These are phyloP conservation scores for Cardiospermum halicacabum DNA, from an alignment of 345 rosid genomes.

Conservation along the genomic window DNA sequence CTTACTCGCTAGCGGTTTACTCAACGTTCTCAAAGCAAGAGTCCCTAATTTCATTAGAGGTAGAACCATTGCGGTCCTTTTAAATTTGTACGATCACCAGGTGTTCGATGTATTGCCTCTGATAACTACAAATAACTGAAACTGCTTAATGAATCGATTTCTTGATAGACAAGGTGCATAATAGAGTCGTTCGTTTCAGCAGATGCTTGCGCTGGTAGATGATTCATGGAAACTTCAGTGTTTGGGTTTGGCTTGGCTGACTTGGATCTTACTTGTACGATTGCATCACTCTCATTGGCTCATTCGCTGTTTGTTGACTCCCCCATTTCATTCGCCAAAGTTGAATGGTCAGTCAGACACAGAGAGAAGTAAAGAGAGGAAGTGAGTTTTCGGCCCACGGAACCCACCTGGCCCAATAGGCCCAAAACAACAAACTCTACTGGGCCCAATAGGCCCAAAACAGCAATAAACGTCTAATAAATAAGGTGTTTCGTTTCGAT, in stretches of 20 bases:
- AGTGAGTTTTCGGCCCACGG: neutral
- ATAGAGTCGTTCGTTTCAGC: neutral
- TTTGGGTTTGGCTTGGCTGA: neutral
- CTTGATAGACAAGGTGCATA: slow-evolving; percentile 1
- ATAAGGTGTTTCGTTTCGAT: too few relatives aligned
- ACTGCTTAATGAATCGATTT: neutral
- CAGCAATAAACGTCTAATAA: too few relatives aligned
- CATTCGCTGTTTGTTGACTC: neutral
- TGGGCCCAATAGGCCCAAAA: too few relatives aligned
- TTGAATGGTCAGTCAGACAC: neutral
- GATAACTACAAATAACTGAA: neutral
- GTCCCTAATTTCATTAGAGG: slow-evolving; percentile 76
- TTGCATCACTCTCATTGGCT: neutral
- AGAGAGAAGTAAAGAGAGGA: neutral
- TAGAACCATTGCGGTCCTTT: slow-evolving; percentile 42
- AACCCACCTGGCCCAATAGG: neutral
- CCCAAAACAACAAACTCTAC: neutral
- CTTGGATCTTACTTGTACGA: neutral
- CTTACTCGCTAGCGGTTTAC: slow-evolving; percentile 69
- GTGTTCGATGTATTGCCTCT: slow-evolving; percentile 5
- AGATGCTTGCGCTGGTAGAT: neutral
- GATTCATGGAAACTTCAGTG: neutral
- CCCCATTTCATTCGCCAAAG: neutral
- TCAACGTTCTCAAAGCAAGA: slow-evolving; percentile 55
- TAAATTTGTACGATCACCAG: neutral